A percentile compares a stretch with the other conserved stretches of the same genome.
Evolutionary conservation across 345 rosid genomes (phyloP).

Genomic region (Isatis tinctoria): DNA sequence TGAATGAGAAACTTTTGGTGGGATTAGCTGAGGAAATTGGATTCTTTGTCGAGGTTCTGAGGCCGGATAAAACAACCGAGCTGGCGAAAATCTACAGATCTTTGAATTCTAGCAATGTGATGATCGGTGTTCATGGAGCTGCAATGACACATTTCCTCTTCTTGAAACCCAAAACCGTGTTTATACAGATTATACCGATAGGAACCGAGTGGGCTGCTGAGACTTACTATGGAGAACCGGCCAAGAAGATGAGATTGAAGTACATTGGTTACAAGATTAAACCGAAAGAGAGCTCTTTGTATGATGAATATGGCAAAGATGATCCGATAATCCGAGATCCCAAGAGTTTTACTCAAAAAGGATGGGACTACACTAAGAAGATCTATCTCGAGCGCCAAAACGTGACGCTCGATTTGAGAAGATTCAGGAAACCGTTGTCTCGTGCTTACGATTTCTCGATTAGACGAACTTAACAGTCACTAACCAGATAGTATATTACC

Average conservation of each 20-base stretch:
- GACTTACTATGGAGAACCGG: constrained; percentile 67
- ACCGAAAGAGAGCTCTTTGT: constrained; percentile 65
- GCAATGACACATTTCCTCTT: constrained; percentile 87
- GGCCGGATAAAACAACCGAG: constrained; percentile 56
- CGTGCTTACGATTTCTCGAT: constrained; percentile 39
- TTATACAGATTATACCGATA: constrained; percentile 71
- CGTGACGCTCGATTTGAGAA: constrained; percentile 44
- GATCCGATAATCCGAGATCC: constrained; percentile 65
- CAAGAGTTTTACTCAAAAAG: constrained; percentile 44
- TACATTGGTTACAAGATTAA: constrained; percentile 58
- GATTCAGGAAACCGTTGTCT: constrained; percentile 52
- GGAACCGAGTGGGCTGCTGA: constrained; percentile 89
- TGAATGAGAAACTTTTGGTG: constrained; percentile 50
- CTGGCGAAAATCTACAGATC: constrained; percentile 56
- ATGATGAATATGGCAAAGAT: constrained; percentile 40
- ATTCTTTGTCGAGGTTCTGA: constrained; percentile 48
- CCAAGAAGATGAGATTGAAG: constrained; percentile 57
- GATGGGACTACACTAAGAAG: constrained; percentile 74
- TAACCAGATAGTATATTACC: not conserved
- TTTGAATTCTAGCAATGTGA: constrained; percentile 61
- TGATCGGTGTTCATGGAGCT: constrained; percentile 87
- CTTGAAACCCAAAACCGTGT: constrained; percentile 59
- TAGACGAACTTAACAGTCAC: not conserved
- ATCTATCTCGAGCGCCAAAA: constrained; percentile 68
- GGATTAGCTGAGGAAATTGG: constrained; percentile 55